Evolutionary conservation across 148 eudicot species (phyloP), one percentile per base, ranked within the genome.

Genomic region (Amaranthus palmeri): DNA sequence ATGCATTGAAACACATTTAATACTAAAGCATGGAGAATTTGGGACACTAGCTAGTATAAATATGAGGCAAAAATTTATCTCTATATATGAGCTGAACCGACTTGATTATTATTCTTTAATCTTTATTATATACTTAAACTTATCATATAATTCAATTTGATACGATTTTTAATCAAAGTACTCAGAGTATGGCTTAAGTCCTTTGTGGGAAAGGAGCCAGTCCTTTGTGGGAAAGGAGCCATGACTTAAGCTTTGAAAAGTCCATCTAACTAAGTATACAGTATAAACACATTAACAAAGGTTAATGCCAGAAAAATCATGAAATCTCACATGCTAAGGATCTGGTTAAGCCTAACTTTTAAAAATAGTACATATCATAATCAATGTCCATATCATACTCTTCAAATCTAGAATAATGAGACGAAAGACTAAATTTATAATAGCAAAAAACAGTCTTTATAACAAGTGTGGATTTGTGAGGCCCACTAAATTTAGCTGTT

Each of bases 391-490:
- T 66, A 74, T 74, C 77, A 67, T 65, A 66, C 57, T 65, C 54
- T 73, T 43, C 77, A 74, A 74, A 53, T 67, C 77, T 66, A 71
- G 76, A 72, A 48, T 44, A 72, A 72, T 62, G 68, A 42, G 76
- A 72, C 76, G 56, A 72, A 46, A 45, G 47, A 74, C 50, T 65
- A 54, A 55, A 41, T 18, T 56, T 58, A 60, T 48, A 75, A 18
- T 41, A n/a, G 67, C 52, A 49, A 65, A 77, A 67, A 50, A 52
- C 6, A 55, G 40, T 54, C 42, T 57, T 64, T 15, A 47, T 15
- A 71, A 50, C 53, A 55, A 61, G 74, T 62, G 70, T 79, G 81
- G 74, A 73, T 42, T 79, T 69, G 74, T 69, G 71, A 74, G 81
- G 73, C 63, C 81, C 81, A 78, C 74, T 62, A 9, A 72, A 61